Evolutionary conservation across 495 filamentous ascomycete genomes (phyloP).

Genomic region (Aspergillus carlsbadensis): DNA sequence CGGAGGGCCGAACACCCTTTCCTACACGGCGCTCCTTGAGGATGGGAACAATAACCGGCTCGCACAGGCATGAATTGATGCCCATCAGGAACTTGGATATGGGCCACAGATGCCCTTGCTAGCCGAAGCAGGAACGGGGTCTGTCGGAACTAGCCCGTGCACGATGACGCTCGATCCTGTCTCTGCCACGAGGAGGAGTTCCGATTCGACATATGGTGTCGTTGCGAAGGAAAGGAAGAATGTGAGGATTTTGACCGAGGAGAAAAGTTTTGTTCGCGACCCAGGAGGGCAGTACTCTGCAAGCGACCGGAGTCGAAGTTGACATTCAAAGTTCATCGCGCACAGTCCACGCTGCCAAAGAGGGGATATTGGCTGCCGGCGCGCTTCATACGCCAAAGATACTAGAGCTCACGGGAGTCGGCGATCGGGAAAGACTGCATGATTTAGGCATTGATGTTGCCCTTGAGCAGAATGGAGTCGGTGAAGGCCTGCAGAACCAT

Average conservation of each 20-base stretch:
- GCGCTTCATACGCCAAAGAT: conserved; percentile 53
- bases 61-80: conserved; percentile 27
- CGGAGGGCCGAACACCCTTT: too few species aligned
- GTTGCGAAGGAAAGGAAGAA: not conserved
- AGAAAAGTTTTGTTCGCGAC: not conserved
- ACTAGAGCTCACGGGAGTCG: conserved; percentile 53
- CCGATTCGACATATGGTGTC: not conserved
- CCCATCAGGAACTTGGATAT: conserved; percentile 21
- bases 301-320: not conserved
- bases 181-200: not conserved
- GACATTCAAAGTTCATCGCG: not conserved
- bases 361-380: conserved; percentile 56
- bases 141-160: not conserved
- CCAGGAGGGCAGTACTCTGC: not conserved
- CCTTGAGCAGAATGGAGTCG: not conserved
- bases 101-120: conserved; percentile 14
- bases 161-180: not conserved
- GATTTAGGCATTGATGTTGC: not conserved
- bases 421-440: conserved; percentile 7
- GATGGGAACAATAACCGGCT: conserved; percentile 12
- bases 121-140: conserved; percentile 7
- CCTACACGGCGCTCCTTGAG: too few species aligned
- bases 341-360: conserved; percentile 22
- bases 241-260: not conserved
- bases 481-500: not conserved